Percentiles rank a stretch among this genome's conserved stretches.
phyloP scores from a whole-genome alignment of 371 early-diverging fungal species.

The Mortierella sp. region DNA sequence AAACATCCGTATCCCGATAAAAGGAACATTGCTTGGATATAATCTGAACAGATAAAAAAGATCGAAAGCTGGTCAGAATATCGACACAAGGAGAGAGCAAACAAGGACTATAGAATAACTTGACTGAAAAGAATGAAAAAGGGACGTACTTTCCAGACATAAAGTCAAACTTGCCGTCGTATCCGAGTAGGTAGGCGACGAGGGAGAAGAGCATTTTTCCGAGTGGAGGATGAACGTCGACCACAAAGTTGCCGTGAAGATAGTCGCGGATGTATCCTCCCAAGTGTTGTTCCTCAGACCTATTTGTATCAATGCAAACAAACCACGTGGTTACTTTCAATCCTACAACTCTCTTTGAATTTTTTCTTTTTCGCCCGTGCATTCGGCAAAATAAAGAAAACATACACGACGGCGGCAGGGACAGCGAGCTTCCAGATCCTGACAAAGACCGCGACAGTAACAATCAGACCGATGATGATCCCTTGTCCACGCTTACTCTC shows the following conservation, averaged over 20 bases:
- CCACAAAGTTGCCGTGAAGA: conserved; percentile 92
- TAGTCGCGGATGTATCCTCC: conserved; percentile 69
- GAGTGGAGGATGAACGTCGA: conserved; percentile 99
- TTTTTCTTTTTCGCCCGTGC: not conserved
- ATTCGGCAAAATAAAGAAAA: not conserved
- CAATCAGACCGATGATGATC: conserved; percentile 16
- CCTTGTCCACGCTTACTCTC: conserved; percentile 22
- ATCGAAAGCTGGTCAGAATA: not conserved
- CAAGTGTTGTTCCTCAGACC: conserved; percentile 44
- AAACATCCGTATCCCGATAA: conserved; percentile 79
- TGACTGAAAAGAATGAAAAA: not conserved
- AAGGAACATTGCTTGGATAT: conserved; percentile 37
- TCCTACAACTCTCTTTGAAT: not conserved
- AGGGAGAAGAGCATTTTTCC: conserved; percentile 98
- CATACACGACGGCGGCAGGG: conserved; percentile 47
- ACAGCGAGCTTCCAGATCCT: conserved; percentile 51
- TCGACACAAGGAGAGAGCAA: not conserved
- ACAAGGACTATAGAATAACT: not conserved
- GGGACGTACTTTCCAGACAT: conserved; percentile 74
- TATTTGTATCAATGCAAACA: not conserved
- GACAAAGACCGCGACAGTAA: conserved; percentile 28
- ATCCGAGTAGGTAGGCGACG: conserved; percentile 90
- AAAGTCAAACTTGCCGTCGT: conserved; percentile 93
- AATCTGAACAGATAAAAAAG: conserved; percentile 2
- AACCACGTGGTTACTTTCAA: not conserved